phyloP scores from a whole-genome alignment of 1,284 basidiomycete species.

The Sporisorium iseilematis-ciliati region DNA sequence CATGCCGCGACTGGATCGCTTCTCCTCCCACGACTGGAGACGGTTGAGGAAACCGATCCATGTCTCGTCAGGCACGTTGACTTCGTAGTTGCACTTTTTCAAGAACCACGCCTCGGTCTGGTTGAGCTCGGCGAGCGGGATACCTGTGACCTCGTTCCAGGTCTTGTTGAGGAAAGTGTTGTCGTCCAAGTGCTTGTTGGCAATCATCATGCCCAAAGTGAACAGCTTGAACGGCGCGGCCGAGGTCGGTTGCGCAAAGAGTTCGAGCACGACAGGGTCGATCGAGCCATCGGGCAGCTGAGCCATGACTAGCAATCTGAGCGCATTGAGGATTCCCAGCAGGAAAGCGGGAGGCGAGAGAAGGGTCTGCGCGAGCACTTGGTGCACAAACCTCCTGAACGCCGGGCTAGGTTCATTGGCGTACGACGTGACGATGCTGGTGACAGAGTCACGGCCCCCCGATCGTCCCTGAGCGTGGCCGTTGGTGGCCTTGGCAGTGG shows the following conservation, averaged over 20 bases:
- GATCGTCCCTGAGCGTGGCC: conserved; percentile 24
- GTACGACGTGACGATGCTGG: conserved; percentile 37
- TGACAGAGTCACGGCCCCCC: conserved; percentile 30
- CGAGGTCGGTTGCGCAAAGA: conserved; percentile 65
- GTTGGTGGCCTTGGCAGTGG: conserved; percentile 24
- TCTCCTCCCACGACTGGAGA: conserved; percentile 54
- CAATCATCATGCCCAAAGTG: conserved; percentile 67
- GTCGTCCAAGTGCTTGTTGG: conserved; percentile 69
- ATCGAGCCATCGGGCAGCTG: conserved; percentile 46
- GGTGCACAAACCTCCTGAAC: conserved; percentile 66
- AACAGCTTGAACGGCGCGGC: conserved; percentile 67
- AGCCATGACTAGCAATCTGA: conserved; percentile 55
- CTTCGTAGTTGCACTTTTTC: conserved; percentile 63
- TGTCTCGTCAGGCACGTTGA: conserved; percentile 60
- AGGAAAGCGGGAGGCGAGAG: conserved; percentile 65
- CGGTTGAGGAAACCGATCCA: conserved; percentile 63
- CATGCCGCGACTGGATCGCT: conserved; percentile 38
- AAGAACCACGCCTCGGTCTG: conserved; percentile 67
- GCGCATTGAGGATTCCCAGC: conserved; percentile 62
- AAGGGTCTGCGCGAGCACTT: conserved; percentile 66
- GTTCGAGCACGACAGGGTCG: conserved; percentile 56
- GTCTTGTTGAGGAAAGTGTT: conserved; percentile 70
- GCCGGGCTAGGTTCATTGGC: conserved; percentile 64
- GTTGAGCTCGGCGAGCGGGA: conserved; percentile 66
- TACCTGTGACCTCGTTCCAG: conserved; percentile 69